Evolutionary conservation across 345 rosid species (phyloP).

Genomic region (Durio zibethinus): DNA sequence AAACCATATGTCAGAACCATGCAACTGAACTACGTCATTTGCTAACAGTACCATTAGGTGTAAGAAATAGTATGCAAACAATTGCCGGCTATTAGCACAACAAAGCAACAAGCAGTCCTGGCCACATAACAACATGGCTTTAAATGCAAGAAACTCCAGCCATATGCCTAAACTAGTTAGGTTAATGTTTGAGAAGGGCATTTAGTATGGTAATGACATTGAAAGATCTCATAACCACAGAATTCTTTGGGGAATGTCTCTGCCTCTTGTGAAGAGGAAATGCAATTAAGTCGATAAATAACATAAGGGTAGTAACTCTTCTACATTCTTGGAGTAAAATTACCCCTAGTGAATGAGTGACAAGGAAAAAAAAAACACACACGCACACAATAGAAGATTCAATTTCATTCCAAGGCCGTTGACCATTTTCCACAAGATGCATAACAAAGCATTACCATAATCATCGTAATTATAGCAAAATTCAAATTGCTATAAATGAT

Average conservation of each 20-base stretch:
- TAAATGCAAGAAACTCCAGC: not conserved
- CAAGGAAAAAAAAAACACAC: not conserved
- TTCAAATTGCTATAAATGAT: not conserved
- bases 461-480: no score
- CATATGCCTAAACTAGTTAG: not conserved
- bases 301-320: not conserved
- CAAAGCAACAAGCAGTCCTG: not conserved
- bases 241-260: not conserved
- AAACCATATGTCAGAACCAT: constrained; percentile 9
- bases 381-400: not conserved
- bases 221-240: not conserved
- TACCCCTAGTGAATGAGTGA: not conserved
- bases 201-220: not conserved
- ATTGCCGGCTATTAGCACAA: not conserved
- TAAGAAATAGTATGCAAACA: not conserved
- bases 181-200: not conserved
- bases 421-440: not conserved
- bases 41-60: not conserved
- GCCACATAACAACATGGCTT: not conserved
- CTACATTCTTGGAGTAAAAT: not conserved
- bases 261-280: not conserved
- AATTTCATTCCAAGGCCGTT: not conserved
- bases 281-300: not conserved
- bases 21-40: not conserved
- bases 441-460: not conserved